phyloP scores from a whole-genome alignment of 176 grass and related monocot species.

The Oryza glumipatula region DNA sequence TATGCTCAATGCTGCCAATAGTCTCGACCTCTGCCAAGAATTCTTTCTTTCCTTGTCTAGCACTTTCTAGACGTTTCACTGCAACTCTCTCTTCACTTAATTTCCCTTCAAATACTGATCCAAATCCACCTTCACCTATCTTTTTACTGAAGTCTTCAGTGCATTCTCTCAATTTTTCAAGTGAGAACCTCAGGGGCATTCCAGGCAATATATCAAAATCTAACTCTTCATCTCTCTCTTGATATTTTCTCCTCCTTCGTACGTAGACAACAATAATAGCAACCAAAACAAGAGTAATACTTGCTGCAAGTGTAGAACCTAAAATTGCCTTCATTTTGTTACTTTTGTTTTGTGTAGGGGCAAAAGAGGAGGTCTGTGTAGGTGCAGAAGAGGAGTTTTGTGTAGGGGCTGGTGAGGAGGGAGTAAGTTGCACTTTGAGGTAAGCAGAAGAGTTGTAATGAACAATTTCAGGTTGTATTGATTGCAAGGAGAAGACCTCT shows the following conservation, averaged over 20 bases:
- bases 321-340: not conserved
- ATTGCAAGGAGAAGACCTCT: constrained; percentile 45
- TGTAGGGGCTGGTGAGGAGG: not conserved
- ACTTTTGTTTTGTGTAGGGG: not conserved
- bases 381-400: too few species aligned
- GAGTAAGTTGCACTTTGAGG: constrained; percentile 49
- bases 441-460: constrained; percentile 50
- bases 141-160: constrained; percentile 45
- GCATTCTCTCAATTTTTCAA: constrained; percentile 21
- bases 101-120: constrained; percentile 41
- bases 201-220: constrained; percentile 35
- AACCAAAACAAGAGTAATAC: constrained; percentile 9
- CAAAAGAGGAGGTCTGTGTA: not conserved
- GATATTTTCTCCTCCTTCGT: constrained; percentile 11
- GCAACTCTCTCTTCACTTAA: constrained; percentile 35
- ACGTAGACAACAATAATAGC: not conserved
- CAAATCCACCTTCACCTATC: constrained; percentile 49
- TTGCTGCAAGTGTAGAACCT: constrained; percentile 17
- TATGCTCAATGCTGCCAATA: constrained; percentile 39
- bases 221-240: constrained; percentile 19
- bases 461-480: constrained; percentile 32
- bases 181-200: constrained; percentile 30
- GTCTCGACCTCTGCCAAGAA: constrained; percentile 42
- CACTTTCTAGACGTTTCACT: constrained; percentile 42
- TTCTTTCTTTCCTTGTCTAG: constrained; percentile 36